Conservation (phyloP, 129 eudicot species). For the Centaurea solstitialis region DNA sequence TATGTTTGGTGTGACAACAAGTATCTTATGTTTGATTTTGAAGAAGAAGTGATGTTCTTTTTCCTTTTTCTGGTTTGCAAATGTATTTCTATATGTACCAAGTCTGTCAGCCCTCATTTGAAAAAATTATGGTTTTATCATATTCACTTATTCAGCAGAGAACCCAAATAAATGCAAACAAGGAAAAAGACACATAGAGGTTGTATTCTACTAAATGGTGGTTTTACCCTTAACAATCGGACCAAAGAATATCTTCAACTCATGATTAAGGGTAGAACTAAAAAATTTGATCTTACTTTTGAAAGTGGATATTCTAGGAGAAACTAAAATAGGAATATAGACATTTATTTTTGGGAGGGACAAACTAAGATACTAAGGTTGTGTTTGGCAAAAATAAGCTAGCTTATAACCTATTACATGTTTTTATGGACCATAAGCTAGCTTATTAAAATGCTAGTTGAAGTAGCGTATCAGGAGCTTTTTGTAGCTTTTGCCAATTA, state of each 20-base stretch:
- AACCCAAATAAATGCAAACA: not conserved
- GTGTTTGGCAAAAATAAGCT: too few species aligned
- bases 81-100: not conserved
- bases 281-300: not conserved
- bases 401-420: too few species aligned
- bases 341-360: not conserved
- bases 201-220: too few species aligned
- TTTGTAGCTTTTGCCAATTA: too few species aligned
- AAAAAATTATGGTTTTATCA: not conserved
- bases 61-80: not conserved
- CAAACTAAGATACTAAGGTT: too few species aligned
- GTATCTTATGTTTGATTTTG: constrained; percentile 3
- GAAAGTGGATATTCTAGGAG: not conserved
- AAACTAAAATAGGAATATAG: too few species aligned
- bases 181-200: too few species aligned
- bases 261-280: not conserved
- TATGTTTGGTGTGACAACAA: not conserved
- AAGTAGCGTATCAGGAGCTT: too few species aligned
- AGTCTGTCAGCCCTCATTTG: not conserved
- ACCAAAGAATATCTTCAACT: not conserved
- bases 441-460: too few species aligned
- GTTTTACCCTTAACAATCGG: not conserved
- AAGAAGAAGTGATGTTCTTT: not conserved
- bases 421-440: too few species aligned
- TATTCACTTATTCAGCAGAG: not conserved